A percentile compares a stretch with the other conserved stretches of the same genome.
These are phyloP conservation scores for Malus hybrid DNA, from an alignment of 331 rosid species.

Conservation along the genomic window DNA sequence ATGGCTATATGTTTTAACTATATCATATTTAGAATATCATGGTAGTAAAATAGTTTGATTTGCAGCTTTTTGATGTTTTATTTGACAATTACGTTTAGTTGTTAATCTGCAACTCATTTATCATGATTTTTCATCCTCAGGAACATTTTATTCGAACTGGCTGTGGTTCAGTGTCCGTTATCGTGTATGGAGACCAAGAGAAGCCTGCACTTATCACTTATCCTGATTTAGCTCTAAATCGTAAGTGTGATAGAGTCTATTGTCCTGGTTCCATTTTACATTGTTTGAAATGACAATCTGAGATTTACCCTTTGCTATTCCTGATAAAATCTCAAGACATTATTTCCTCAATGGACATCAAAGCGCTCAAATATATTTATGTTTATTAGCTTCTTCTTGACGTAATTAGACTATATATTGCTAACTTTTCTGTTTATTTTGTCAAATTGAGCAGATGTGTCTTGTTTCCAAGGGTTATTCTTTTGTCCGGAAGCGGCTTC, in stretches of 20 bases:
- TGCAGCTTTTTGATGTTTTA: background rate
- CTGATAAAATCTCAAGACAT: background rate
- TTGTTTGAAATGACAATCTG: background rate
- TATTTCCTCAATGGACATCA: background rate
- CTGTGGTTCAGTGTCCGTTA: conserved; percentile 81
- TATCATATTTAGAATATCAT: background rate
- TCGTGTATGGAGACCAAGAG: conserved; percentile 75
- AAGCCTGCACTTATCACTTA: conserved; percentile 90
- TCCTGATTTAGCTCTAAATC: conserved; percentile 85
- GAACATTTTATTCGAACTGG: conserved; percentile 72
- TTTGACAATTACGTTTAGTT: background rate
- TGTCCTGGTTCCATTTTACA: background rate
- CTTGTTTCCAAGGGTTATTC: conserved; percentile 94
- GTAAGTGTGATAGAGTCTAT: conserved; percentile 33
- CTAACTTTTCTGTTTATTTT: background rate
- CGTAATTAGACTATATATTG: background rate
- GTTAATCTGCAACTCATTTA: background rate
- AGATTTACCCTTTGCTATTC: background rate
- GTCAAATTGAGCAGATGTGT: conserved; percentile 53
- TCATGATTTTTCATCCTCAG: conserved; percentile 26
- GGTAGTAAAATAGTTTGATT: conserved; percentile 1
- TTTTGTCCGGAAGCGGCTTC: conserved; percentile 94
- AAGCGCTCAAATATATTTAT: background rate
- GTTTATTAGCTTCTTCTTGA: background rate
- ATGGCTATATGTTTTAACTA: background rate